A percentile compares a stretch with the other conserved stretches of the same genome.
Evolutionary conservation across 345 rosid genomes (phyloP).

Genomic region (Gossypium anomalum): DNA sequence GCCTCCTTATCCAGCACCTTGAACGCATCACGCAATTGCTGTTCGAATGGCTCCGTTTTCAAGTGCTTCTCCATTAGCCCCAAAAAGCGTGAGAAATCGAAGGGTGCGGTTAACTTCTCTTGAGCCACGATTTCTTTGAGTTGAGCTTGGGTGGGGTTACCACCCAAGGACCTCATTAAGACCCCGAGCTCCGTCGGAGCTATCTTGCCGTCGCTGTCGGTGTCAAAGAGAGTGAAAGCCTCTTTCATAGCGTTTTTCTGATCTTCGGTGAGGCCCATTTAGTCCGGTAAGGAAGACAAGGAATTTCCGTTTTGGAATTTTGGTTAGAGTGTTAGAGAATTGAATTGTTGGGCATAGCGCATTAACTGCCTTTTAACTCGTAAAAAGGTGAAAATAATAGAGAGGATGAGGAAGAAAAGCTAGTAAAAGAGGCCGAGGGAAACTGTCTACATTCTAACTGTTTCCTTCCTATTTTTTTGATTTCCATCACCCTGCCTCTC

Average conservation of each 20-base stretch:
- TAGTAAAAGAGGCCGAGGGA: neutral
- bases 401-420: neutral
- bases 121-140: slow-evolving; percentile 35
- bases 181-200: slow-evolving; percentile 90
- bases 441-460: neutral
- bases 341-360: neutral
- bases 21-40: slow-evolving; percentile 93
- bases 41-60: slow-evolving; percentile 89
- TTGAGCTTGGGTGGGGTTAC: slow-evolving; percentile 74
- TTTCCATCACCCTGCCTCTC: neutral
- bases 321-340: neutral
- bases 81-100: slow-evolving; percentile 80
- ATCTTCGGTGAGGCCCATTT: slow-evolving; percentile 62
- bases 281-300: neutral
- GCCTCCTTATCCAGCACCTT: slow-evolving; percentile 88
- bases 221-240: slow-evolving; percentile 92
- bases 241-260: slow-evolving; percentile 75
- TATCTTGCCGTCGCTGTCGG: slow-evolving; percentile 85
- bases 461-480: neutral
- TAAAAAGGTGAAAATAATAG: neutral
- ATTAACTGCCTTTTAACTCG: neutral
- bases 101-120: slow-evolving; percentile 67
- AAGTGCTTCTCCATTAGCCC: slow-evolving; percentile 85
- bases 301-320: neutral
- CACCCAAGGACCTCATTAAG: slow-evolving; percentile 92